A percentile compares a stretch with the other conserved stretches of the same genome.
phyloP scores from a whole-genome alignment of 140 eudicot species.

The Flaveria floridana region DNA sequence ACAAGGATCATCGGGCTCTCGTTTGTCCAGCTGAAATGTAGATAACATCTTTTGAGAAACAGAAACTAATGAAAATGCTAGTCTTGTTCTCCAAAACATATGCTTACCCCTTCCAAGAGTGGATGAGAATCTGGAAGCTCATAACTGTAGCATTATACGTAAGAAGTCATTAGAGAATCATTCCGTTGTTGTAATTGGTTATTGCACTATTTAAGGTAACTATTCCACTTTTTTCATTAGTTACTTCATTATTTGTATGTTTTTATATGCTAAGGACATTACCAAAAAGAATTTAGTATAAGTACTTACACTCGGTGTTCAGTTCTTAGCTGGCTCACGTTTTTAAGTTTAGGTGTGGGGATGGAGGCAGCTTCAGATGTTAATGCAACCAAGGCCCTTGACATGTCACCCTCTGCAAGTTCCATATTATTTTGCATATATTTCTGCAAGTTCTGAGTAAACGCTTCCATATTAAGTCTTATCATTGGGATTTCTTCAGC shows the following conservation, averaged over 20 bases:
- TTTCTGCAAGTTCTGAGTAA: constrained; percentile 63
- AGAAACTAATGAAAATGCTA: constrained; percentile 4
- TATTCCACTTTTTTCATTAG: neutral
- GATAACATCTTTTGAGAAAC: constrained; percentile 13
- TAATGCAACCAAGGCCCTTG: constrained; percentile 82
- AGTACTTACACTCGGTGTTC: constrained; percentile 95
- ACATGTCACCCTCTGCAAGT: constrained; percentile 66
- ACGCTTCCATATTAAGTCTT: constrained; percentile 67
- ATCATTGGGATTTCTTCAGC: constrained; percentile 78
- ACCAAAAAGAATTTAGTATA: neutral
- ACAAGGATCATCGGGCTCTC: constrained; percentile 97
- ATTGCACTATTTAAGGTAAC: neutral
- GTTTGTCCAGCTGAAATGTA: constrained; percentile 62
- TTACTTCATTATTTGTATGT: neutral
- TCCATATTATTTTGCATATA: constrained; percentile 54
- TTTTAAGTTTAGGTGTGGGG: constrained; percentile 81
- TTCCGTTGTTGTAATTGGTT: neutral
- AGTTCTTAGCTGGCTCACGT: constrained; percentile 84
- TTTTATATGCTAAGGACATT: neutral
- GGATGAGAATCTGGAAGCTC: constrained; percentile 98
- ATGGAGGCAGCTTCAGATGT: constrained; percentile 89
- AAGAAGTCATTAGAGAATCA: neutral
- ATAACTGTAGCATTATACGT: constrained; percentile 54
- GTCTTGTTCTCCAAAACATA: constrained; percentile 21
- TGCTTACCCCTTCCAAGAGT: constrained; percentile 79